phyloP scores from a whole-genome alignment of 768 basidiomycete genomes.

The Collybiopsis confluens region DNA sequence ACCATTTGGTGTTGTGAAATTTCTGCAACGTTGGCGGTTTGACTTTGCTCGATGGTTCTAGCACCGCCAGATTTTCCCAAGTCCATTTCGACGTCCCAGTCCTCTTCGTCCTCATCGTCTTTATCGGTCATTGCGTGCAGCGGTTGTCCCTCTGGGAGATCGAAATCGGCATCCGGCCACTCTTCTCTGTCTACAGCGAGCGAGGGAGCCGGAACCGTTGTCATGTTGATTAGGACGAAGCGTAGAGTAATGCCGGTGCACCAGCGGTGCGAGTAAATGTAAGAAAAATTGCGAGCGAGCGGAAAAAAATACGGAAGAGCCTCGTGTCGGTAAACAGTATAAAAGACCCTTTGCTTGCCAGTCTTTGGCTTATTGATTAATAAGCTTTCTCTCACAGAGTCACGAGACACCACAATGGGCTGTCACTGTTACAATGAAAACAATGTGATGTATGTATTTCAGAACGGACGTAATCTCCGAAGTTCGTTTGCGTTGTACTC shows the following conservation, averaged over 20 bases:
- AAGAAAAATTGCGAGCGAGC: slow-evolving; percentile 13
- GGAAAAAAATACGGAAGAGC: slow-evolving; percentile 17
- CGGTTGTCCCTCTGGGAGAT: slow-evolving; percentile 70
- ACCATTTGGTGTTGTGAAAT: slow-evolving; percentile 42
- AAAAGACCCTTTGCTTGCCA: not conserved
- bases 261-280: slow-evolving; percentile 15
- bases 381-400: too few species aligned
- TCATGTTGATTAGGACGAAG: slow-evolving; percentile 35
- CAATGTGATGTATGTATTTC: too few species aligned
- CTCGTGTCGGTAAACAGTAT: slow-evolving; percentile 25
- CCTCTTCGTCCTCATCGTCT: slow-evolving; percentile 59
- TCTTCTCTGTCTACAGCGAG: slow-evolving; percentile 59
- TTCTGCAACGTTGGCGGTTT: slow-evolving; percentile 33
- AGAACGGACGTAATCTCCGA: slow-evolving; percentile 63
- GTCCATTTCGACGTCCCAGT: slow-evolving; percentile 81
- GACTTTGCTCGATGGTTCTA: slow-evolving; percentile 30
- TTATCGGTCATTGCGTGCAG: slow-evolving; percentile 64
- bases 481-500: slow-evolving; percentile 56
- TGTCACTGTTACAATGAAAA: too few species aligned
- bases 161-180: slow-evolving; percentile 87
- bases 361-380: too few species aligned
- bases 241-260: slow-evolving; percentile 20
- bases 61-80: slow-evolving; percentile 54
- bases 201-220: slow-evolving; percentile 55
- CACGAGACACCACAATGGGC: too few species aligned